Evolutionary conservation across 257 asterid genomes (phyloP), one percentile per base, ranked within the genome.

Genomic region (Solanum raphanifolium): DNA sequence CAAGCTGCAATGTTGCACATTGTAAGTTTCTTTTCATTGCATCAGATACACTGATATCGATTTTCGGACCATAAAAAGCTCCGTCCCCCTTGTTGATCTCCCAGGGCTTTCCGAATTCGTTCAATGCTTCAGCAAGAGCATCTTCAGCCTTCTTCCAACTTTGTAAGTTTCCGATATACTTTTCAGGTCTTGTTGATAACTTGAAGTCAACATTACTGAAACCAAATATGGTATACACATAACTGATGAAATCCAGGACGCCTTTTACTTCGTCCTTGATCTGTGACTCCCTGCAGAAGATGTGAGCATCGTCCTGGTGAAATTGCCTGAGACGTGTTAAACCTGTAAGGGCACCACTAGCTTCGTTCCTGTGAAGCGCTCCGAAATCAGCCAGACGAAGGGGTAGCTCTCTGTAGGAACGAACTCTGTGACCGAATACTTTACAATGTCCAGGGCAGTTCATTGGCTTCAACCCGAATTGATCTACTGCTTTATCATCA

Each of bases 391-490:
- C 99, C 82, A 95, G 90, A 87, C 98, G 98, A 82, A 97, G 95
- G 0, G 99, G 99, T 66, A 95, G 95, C 48, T 96, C 99, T 90
- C 99, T 91, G 90, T 95, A 97, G 36, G 99, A 97, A 81, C 99
- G 98, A 91, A 94, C 98, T 91, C 98, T 92, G 86, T 94, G 96
- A 89, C 94, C 95, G 92, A 95, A 95, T 75, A 97, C 95, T 90
- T 94, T 92, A 90, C 99, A 97, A 89, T 97, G 99, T 86, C 99
- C 99, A 7, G 99, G 98, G 89, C 98, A 97, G 90, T 97, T 97
- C 98, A 97, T 95, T 85, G 99, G 99, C 94, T 97, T 95, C 88
- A 97, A 97, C 84, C 99, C 98, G 84, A 95, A 97, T 87, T 97
- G 74, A 0, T 68, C 35, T 13, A 15, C 98, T 92, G 94, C 97